Evolutionary conservation across 2,329 filamentous ascomycete species (phyloP).

Genomic region (Eurotiales sp.): DNA sequence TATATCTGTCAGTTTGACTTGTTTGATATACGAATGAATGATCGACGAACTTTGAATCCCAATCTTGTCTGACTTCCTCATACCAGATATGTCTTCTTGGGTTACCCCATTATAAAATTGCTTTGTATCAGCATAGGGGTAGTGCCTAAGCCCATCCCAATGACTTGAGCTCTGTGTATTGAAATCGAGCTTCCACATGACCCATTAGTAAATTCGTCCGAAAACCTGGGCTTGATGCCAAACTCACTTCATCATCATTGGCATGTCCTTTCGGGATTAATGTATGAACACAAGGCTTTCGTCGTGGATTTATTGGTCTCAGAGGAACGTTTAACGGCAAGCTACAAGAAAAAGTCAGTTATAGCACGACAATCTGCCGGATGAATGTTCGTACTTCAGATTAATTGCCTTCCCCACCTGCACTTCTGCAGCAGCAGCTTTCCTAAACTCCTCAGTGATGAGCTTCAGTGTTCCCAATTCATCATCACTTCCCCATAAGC

Average conservation of each 20-base stretch:
- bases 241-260: constrained; percentile 21
- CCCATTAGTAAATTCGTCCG: neutral
- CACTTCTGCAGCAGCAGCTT: constrained; percentile 6
- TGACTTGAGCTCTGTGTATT: constrained; percentile 17
- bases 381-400: constrained; percentile 9
- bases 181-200: constrained; percentile 6
- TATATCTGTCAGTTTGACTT: neutral
- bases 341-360: neutral
- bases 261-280: constrained; percentile 20
- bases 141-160: constrained; percentile 19
- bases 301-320: constrained; percentile 16
- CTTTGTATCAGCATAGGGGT: constrained; percentile 15
- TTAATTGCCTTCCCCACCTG: constrained; percentile 11
- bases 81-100: constrained; percentile 18
- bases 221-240: no score
- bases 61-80: constrained; percentile 11
- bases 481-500: constrained; percentile 14
- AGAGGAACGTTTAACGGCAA: constrained; percentile 14
- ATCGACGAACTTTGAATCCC: constrained; percentile 17
- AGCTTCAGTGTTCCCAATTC: constrained; percentile 16
- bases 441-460: constrained; percentile 12
- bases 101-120: constrained; percentile 19
- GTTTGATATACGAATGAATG: no score
- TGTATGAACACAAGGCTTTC: constrained; percentile 19
- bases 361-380: neutral